Base-by-base conservation (phyloP, 768 basidiomycete genomes). In the Boletus rex-veris region DNA sequence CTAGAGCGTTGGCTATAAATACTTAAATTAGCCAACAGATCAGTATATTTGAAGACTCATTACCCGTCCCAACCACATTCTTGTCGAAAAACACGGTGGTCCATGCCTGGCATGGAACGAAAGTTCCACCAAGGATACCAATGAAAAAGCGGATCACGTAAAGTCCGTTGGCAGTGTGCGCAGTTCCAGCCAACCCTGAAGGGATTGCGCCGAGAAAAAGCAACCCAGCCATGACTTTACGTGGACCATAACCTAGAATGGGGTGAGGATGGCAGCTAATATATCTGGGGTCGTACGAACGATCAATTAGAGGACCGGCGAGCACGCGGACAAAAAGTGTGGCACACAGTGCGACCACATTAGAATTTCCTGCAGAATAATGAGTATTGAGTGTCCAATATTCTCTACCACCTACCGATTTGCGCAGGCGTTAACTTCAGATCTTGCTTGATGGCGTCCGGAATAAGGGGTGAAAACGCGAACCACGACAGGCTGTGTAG, bases 91-190 rank as follows among this genome's bases (percentile, higher is more conserved):
- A 84, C 4, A 68, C 70, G 0, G 84, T 81, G 9, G 82, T 82
- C 80, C 84, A 83, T 4, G 78, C 77, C 50, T 83, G 78, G 55
- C 81, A 83, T 5, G 83, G 76, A 1, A 85, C 81, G 53, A 86
- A 85, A 1, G 81, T 80, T 0, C 70, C 83, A 7, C 84, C 84
- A 3, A 83, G 72, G 42, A 84, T 79, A 11, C 82, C 81, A 45
- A 83, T 81, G 63, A 84, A 82, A 63, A 83, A 83, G 0, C 84
- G 75, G 33, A 81, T 39, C 3, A 66, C 59, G 50, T 78, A 77
- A 0, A 83, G 71, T 0, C 76, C 72, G 2, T 48, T 21, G 1
- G 74, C 76, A 47, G 54, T 74, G 38, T 69, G 64, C n/a, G 74
- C 72, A 1, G 79, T 78, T 28, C 53, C 53, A 19, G 53, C 53